Percentiles rank a stretch among this genome's conserved stretches.
Conservation (phyloP, 768 basidiomycete genomes). For the Amanita phalloides region DNA sequence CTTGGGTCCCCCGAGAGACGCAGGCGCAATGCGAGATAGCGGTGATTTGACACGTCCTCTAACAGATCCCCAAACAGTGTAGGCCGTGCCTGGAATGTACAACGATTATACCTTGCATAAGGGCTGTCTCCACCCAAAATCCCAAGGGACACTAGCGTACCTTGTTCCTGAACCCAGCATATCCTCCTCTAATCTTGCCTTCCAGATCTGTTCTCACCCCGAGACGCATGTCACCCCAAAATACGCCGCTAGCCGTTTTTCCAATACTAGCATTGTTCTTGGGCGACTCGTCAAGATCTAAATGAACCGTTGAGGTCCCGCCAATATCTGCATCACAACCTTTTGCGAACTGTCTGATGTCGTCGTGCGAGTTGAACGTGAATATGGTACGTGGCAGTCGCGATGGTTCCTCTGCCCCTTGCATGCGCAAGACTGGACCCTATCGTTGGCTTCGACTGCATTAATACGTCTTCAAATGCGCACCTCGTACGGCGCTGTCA, state of each 20-base stretch:
- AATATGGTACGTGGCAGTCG: conserved; percentile 57
- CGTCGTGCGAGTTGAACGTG: conserved; percentile 47
- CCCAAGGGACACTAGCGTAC: conserved; percentile 22
- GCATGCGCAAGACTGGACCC: conserved; percentile 57
- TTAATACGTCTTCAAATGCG: not conserved
- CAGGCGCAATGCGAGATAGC: conserved; percentile 72
- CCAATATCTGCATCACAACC: conserved; percentile 90
- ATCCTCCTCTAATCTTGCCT: conserved; percentile 69
- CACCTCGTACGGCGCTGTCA: conserved; percentile 25
- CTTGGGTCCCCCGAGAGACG: conserved; percentile 68
- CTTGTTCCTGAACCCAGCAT: conserved; percentile 85
- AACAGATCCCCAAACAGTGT: conserved; percentile 79
- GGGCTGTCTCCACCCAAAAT: not conserved
- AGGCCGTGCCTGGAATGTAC: conserved; percentile 49
- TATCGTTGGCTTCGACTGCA: not conserved
- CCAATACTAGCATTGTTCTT: conserved; percentile 34
- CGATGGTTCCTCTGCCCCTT: conserved; percentile 55
- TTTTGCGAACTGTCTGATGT: conserved; percentile 53
- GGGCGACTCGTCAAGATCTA: conserved; percentile 54
- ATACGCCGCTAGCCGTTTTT: conserved; percentile 47
- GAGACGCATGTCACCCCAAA: conserved; percentile 74
- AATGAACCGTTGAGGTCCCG: conserved; percentile 65
- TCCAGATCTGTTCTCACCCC: conserved; percentile 57
- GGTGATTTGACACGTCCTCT: conserved; percentile 77
- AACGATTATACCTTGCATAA: not conserved